These are phyloP conservation scores for Quillaja saponaria DNA, from an alignment of 306 rosid species.

Conservation along the genomic window DNA sequence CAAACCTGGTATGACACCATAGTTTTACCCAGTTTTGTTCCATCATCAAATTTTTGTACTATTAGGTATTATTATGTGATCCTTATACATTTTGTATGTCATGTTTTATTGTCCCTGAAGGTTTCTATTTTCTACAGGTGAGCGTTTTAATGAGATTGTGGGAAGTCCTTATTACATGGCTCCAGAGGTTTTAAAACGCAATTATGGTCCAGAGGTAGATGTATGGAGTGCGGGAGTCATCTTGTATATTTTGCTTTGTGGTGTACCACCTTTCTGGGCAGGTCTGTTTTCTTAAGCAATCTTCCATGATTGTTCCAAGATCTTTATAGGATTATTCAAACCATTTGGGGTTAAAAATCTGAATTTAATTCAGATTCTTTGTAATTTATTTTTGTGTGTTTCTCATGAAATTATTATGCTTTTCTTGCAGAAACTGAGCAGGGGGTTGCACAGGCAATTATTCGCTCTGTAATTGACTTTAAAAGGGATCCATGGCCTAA, in stretches of 20 bases:
- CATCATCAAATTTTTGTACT: background rate
- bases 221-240: slow-evolving; percentile 94
- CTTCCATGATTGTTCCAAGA: background rate
- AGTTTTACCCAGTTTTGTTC: background rate
- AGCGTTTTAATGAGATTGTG: slow-evolving; percentile 57
- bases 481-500: slow-evolving; percentile 46
- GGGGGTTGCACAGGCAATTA: slow-evolving; percentile 42
- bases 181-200: slow-evolving; percentile 79
- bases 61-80: background rate
- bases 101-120: background rate
- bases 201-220: slow-evolving; percentile 82
- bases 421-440: slow-evolving; percentile 36
- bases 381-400: background rate
- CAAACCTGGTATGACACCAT: slow-evolving; percentile 45
- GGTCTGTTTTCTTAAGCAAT: slow-evolving; percentile 48
- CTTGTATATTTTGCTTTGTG: slow-evolving; percentile 75
- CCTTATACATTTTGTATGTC: background rate
- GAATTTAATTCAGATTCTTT: too few species aligned
- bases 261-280: slow-evolving; percentile 94
- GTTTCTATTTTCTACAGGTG: slow-evolving; percentile 36
- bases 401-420: slow-evolving; percentile 4
- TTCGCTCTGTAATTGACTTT: slow-evolving; percentile 37
- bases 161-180: slow-evolving; percentile 93
- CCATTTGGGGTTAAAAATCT: too few species aligned
- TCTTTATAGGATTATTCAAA: background rate